A percentile compares a stretch with the other conserved stretches of the same genome.
phyloP scores from a whole-genome alignment of 2,329 filamentous ascomycete species.

The Salinomyces thailandicus region DNA sequence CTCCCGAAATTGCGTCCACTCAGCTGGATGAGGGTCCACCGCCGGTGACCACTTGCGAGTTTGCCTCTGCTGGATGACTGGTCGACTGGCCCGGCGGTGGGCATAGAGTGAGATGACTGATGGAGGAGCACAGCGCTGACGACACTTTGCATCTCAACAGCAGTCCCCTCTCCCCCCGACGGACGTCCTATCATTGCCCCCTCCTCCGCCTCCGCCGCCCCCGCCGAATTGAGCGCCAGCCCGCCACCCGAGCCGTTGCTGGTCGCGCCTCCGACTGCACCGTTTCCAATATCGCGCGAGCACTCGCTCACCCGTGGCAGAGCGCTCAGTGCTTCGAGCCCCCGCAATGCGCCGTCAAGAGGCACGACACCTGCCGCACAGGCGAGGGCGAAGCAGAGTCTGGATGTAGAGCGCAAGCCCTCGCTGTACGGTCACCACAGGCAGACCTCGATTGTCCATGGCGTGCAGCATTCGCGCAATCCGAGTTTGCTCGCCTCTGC shows the following conservation, averaged over 20 bases:
- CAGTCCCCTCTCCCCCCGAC: constrained; percentile 19
- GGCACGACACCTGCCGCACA: constrained; percentile 33
- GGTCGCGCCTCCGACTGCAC: constrained; percentile 20
- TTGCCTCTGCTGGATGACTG: too few species aligned
- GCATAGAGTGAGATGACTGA: too few species aligned
- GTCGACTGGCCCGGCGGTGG: too few species aligned
- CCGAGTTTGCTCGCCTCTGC: constrained; percentile 70
- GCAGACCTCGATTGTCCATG: constrained; percentile 94
- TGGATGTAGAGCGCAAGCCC: constrained; percentile 38
- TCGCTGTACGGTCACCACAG: constrained; percentile 75
- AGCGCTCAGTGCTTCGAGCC: constrained; percentile 33
- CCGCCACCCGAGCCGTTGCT: constrained; percentile 25
- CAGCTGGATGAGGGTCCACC: constrained; percentile 4
- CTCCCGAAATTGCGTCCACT: constrained; percentile 8
- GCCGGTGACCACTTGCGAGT: too few species aligned
- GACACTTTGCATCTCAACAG: constrained; percentile 16
- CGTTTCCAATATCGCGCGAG: constrained; percentile 25
- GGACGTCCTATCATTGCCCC: constrained; percentile 12
- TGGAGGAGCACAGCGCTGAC: constrained; percentile 13
- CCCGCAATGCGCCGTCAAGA: constrained; percentile 34
- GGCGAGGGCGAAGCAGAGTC: constrained; percentile 28
- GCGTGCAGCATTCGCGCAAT: constrained; percentile 83
- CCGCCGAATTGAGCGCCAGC: constrained; percentile 16
- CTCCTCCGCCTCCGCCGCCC: constrained; percentile 9
- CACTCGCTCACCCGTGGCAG: constrained; percentile 36